A percentile compares a stretch with the other conserved stretches of the same genome.
Conservation (phyloP, 306 rosid species). For the Prinsepia uniflora region DNA sequence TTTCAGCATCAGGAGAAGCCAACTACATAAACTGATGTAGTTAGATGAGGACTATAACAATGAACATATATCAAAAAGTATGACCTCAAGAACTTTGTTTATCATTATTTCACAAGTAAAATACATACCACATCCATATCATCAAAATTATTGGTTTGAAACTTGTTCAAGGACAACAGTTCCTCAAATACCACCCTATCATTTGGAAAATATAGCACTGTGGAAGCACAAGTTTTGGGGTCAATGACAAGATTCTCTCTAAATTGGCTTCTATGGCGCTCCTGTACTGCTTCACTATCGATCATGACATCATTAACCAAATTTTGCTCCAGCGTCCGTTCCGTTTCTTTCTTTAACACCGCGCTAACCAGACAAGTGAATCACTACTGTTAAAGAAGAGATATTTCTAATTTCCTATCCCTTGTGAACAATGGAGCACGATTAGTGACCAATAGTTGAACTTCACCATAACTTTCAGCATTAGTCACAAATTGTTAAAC, state of each 20-base stretch:
- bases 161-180: slow-evolving; percentile 30
- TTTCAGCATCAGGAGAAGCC: slow-evolving; percentile 31
- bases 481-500: too few relatives aligned
- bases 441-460: too few relatives aligned
- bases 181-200: slow-evolving; percentile 48
- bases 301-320: slow-evolving; percentile 24
- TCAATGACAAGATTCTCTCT: slow-evolving; percentile 66
- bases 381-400: too few relatives aligned
- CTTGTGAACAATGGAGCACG: too few relatives aligned
- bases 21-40: slow-evolving; percentile 34
- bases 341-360: slow-evolving; percentile 38
- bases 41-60: slow-evolving; percentile 29
- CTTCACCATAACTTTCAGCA: too few relatives aligned
- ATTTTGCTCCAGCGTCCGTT: slow-evolving; percentile 34
- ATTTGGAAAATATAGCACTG: slow-evolving; percentile 70
- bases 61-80: slow-evolving; percentile 8
- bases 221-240: slow-evolving; percentile 68
- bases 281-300: slow-evolving; percentile 56
- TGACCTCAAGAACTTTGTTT: background rate
- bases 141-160: slow-evolving; percentile 28
- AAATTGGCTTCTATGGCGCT: slow-evolving; percentile 51
- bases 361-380: too few relatives aligned
- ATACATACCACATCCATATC: slow-evolving; percentile 37
- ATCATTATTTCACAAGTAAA: background rate
- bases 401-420: too few relatives aligned